phyloP scores from a whole-genome alignment of 345 rosid species.

The Populus ilicifolia region DNA sequence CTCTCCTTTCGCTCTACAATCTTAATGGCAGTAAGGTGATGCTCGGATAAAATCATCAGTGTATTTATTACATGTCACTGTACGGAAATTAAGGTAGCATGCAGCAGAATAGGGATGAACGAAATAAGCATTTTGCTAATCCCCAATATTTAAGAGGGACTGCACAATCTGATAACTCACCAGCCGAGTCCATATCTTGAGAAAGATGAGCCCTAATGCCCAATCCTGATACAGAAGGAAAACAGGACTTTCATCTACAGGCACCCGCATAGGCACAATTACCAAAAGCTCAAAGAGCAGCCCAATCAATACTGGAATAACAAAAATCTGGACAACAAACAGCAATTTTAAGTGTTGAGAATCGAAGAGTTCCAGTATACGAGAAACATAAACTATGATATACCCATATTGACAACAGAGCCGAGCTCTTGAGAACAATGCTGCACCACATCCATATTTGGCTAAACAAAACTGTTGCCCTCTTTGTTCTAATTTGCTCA shows the following conservation, averaged over 20 bases:
- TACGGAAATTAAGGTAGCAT: neutral
- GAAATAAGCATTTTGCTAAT: neutral
- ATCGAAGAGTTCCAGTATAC: neutral
- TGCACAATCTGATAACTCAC: conserved; percentile 38
- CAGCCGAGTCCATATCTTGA: conserved; percentile 98
- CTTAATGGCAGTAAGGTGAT: neutral
- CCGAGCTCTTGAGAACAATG: conserved; percentile 78
- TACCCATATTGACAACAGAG: conserved; percentile 91
- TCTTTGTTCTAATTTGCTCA: conserved; percentile 71
- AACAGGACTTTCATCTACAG: conserved; percentile 99
- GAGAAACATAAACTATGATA: neutral
- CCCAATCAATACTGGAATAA: conserved; percentile 91
- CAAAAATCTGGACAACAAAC: conserved; percentile 57
- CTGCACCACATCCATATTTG: conserved; percentile 89
- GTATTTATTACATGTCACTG: neutral
- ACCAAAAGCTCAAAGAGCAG: conserved; percentile 96
- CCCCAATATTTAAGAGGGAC: neutral
- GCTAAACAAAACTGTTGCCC: conserved; percentile 59
- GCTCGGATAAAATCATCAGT: neutral
- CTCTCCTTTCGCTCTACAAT: neutral
- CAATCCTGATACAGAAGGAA: conserved; percentile 98
- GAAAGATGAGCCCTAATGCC: conserved; percentile 95
- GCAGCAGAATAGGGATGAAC: neutral
- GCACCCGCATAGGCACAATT: conserved; percentile 98
- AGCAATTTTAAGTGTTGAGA: neutral